Base-by-base conservation (phyloP, 805 yeast species). In the Lipomyces yamadae region DNA sequence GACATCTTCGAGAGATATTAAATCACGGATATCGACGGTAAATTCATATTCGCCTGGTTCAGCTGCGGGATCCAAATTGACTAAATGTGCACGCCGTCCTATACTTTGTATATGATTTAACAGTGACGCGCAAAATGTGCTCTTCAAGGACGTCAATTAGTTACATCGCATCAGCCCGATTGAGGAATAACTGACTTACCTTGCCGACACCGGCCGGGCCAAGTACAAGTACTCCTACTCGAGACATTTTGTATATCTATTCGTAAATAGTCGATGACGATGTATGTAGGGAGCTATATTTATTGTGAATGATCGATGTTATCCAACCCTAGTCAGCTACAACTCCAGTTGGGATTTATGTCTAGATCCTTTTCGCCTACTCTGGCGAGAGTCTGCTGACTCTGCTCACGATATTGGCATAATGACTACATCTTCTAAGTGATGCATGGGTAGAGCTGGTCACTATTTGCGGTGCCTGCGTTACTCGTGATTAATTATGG, bases 161-260 rank as follows among this genome's bases (percentile, higher is more conserved):
- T 37, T 37, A 37, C 2, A 18, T 15, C 24, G 57, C 42, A 34
- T 57, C 45, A 18, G 56, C 30, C 6, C 24, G 8, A 7, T 37
- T 37, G 24, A 34, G 7, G 10, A n/a, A 8, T 2, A 10, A 42
- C 32, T 24, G 29, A 65, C 75, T 29, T 67, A 77, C 80, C 72
- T 90, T 94, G 10, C 99, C 99, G 8, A 90, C 98, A 50, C 99
- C 99, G 0, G 99, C 99, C 24, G 99, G 99, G 0, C 99, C 99
- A 71, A 95, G 79, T 0, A 93, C 97, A 69, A 95, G 80, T 11
- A 92, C 94, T 65, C 98, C 99, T 1, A 92, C 97, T 79, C 97
- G 84, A 2, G 98, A 92, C 99, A 95, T 94, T 53, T 24, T 52
- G 10, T n/a, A 42, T 42, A n/a, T 15, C 10, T 42, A 15, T 42